A percentile compares a stretch with the other conserved stretches of the same genome.
Evolutionary conservation across 2,329 filamentous ascomycete species (phyloP).

Genomic region (Aureobasidium sp.): DNA sequence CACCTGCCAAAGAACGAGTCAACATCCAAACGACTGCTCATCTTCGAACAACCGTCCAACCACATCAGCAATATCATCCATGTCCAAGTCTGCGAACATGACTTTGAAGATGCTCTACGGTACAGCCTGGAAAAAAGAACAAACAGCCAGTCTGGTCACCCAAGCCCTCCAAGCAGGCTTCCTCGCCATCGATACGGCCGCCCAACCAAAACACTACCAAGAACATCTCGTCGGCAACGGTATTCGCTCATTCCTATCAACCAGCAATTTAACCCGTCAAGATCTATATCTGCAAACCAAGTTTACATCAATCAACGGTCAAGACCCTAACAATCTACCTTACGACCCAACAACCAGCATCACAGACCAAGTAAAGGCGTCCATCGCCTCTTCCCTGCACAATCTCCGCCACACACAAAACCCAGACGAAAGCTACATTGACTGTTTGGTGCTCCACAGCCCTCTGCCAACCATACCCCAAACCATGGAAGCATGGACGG

Average conservation of each 20-base stretch:
- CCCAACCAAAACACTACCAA: constrained; percentile 70
- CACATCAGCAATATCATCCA: neutral
- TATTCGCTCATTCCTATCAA: constrained; percentile 53
- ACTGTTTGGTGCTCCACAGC: constrained; percentile 54
- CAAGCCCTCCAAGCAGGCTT: constrained; percentile 63
- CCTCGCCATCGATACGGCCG: constrained; percentile 67
- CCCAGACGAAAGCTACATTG: constrained; percentile 44
- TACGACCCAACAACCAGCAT: constrained; percentile 55
- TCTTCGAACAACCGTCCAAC: neutral
- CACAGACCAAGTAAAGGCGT: constrained; percentile 58
- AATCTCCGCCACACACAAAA: constrained; percentile 49
- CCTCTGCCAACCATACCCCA: constrained; percentile 44
- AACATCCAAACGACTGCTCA: neutral
- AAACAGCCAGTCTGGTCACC: constrained; percentile 60
- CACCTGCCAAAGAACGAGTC: neutral
- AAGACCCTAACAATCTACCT: constrained; percentile 54
- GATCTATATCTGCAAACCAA: constrained; percentile 80
- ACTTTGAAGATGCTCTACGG: constrained; percentile 58
- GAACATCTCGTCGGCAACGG: constrained; percentile 65
- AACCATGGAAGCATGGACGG: constrained; percentile 59
- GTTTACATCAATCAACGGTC: constrained; percentile 59
- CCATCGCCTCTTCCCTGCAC: constrained; percentile 58
- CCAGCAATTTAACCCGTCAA: constrained; percentile 51
- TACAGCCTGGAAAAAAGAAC: constrained; percentile 77
- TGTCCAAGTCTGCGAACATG: neutral